Evolutionary conservation across 2,329 filamentous ascomycete genomes (phyloP).

Genomic region (Aspergillus fischeri): DNA sequence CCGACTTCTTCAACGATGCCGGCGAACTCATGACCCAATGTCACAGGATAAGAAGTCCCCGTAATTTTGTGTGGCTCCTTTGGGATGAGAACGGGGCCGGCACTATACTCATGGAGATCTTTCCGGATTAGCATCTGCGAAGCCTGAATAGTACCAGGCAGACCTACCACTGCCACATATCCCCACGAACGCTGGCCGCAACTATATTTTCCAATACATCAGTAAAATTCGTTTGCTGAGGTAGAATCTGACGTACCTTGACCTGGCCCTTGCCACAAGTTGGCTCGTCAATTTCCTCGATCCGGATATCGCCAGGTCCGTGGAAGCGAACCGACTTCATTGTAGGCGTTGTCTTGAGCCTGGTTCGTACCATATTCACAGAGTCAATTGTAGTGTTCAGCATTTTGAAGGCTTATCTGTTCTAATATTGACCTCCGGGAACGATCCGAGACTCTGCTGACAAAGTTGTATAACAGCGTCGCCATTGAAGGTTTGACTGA

Average conservation of each 20-base stretch:
- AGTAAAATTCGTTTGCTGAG: neutral
- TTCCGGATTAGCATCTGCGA: neutral
- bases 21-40: constrained; percentile 62
- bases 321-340: constrained; percentile 38
- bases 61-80: constrained; percentile 55
- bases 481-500: no score
- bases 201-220: constrained; percentile 4
- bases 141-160: neutral
- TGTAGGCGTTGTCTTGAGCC: neutral
- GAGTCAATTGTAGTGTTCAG: constrained; percentile 4
- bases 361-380: neutral
- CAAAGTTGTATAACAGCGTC: no score
- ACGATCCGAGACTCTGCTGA: no score
- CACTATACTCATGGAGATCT: constrained; percentile 52
- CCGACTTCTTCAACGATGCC: constrained; percentile 60
- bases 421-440: no score
- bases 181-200: constrained; percentile 31
- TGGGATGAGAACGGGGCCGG: constrained; percentile 48
- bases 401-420: neutral
- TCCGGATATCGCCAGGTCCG: constrained; percentile 31
- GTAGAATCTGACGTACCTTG: constrained; percentile 19
- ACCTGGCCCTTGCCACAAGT: constrained; percentile 50
- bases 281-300: constrained; percentile 34
- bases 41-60: constrained; percentile 54
- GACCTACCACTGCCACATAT: constrained; percentile 31